Percentiles rank a stretch among this genome's conserved stretches.
These are phyloP conservation scores for Saccharomyces hybrid DNA, from an alignment of 1,139 yeast genomes.

Conservation along the genomic window DNA sequence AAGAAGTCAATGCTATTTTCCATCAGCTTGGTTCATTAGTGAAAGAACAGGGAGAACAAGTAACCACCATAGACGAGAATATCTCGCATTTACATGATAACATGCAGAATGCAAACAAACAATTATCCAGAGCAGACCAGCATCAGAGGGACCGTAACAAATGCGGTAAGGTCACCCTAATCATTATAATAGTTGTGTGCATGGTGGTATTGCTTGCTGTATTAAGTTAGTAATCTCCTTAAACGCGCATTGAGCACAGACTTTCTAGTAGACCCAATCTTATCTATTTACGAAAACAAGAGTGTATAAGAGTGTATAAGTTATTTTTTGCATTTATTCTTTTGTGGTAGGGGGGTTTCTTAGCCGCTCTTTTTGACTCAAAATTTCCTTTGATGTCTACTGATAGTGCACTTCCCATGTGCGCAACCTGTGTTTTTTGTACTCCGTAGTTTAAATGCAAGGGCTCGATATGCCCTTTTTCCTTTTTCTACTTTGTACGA, in stretches of 20 bases:
- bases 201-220: constrained; percentile 34
- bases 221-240: constrained; percentile 23
- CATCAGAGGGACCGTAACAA: constrained; percentile 63
- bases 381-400: background rate
- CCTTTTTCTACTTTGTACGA: background rate
- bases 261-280: background rate
- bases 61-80: constrained; percentile 79
- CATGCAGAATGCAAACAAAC: constrained; percentile 62
- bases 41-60: constrained; percentile 74
- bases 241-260: background rate
- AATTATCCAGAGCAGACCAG: constrained; percentile 63
- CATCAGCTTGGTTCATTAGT: constrained; percentile 73
- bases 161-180: constrained; percentile 57
- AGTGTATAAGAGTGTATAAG: background rate
- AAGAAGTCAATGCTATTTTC: constrained; percentile 78
- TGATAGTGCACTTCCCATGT: background rate
- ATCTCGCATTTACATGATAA: constrained; percentile 55
- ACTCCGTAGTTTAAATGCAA: background rate
- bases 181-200: constrained; percentile 40
- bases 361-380: background rate
- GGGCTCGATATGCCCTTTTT: background rate
- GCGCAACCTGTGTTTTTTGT: background rate
- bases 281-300: background rate
- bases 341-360: background rate
- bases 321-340: background rate